Percentiles rank a stretch among this genome's conserved stretches.
phyloP scores from a whole-genome alignment of 768 basidiomycete species.

The Cubamyces lactineus region DNA sequence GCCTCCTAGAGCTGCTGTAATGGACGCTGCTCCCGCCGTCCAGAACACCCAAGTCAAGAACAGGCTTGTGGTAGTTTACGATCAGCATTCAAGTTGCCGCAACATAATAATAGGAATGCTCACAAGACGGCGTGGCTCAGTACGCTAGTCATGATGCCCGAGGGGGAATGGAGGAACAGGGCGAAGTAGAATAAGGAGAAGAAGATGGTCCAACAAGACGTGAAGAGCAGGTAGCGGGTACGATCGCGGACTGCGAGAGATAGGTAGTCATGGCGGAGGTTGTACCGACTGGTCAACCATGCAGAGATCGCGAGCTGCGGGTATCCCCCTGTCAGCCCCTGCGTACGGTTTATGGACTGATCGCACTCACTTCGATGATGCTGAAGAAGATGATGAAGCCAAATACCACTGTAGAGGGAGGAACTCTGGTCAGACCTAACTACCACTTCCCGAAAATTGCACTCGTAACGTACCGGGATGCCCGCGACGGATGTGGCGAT shows the following conservation, averaged over 20 bases:
- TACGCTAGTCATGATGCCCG: slow-evolving; percentile 62
- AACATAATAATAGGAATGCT: slow-evolving; percentile 32
- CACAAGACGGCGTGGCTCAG: slow-evolving; percentile 67
- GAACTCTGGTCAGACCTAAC: background rate
- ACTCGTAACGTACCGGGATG: slow-evolving; percentile 24
- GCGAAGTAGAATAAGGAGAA: slow-evolving; percentile 54
- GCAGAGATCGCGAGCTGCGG: slow-evolving; percentile 68
- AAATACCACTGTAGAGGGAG: slow-evolving; percentile 47
- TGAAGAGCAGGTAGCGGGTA: slow-evolving; percentile 68
- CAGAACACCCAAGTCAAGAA: slow-evolving; percentile 77
- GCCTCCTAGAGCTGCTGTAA: slow-evolving; percentile 69
- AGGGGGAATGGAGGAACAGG: slow-evolving; percentile 55
- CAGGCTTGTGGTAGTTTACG: slow-evolving; percentile 59
- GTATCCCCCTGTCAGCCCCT: background rate
- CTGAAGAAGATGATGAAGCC: slow-evolving; percentile 59
- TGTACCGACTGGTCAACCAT: slow-evolving; percentile 69
- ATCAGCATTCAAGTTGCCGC: too few relatives aligned
- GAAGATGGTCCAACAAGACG: slow-evolving; percentile 72
- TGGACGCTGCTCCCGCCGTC: slow-evolving; percentile 71
- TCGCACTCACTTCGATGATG: slow-evolving; percentile 59
- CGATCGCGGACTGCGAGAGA: slow-evolving; percentile 57
- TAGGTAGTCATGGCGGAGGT: slow-evolving; percentile 55
- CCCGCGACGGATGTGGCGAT: slow-evolving; percentile 26
- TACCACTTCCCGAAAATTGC: background rate
- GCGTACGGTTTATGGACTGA: background rate